Conservation (phyloP, 305 asterid genomes). For the Fraxinus paxiana region DNA sequence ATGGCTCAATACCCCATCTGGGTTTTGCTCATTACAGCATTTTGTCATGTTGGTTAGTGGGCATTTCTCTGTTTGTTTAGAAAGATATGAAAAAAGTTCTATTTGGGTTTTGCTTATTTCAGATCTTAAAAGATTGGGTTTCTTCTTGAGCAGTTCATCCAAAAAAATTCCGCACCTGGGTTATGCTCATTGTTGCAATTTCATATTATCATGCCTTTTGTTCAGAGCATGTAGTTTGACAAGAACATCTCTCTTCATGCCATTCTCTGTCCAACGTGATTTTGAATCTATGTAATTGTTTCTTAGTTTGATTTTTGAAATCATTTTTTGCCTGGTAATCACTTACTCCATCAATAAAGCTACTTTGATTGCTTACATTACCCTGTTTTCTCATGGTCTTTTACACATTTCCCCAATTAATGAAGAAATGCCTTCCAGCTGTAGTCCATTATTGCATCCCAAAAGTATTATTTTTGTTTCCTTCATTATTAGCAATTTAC, state of each 20-base stretch:
- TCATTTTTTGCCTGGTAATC: conserved; percentile 15
- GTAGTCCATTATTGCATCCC: conserved; percentile 4
- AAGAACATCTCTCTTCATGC: not conserved
- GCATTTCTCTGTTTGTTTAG: not conserved
- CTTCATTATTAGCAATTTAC: conserved; percentile 12
- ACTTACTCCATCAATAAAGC: not conserved
- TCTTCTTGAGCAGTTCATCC: not conserved
- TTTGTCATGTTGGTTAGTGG: conserved; percentile 18
- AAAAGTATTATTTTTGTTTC: not conserved
- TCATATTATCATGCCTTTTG: not conserved
- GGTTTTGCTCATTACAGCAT: conserved; percentile 13
- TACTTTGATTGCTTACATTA: conserved; percentile 16
- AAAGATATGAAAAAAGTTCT: conserved; percentile 11
- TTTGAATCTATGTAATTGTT: not conserved
- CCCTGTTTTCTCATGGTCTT: conserved; percentile 22
- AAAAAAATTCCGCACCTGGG: conserved; percentile 20
- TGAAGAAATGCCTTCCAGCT: conserved; percentile 25
- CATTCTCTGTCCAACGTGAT: not conserved
- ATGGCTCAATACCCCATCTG: conserved; percentile 15
- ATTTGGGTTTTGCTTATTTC: conserved; percentile 29
- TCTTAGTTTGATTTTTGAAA: conserved; percentile 7
- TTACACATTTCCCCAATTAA: conserved; percentile 4
- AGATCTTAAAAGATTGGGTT: conserved; percentile 20
- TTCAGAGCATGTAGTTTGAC: not conserved
- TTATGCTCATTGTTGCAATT: conserved; percentile 7